These are phyloP conservation scores for Atkinsonella hypoxylon DNA, from an alignment of 2,329 filamentous ascomycete species.

Conservation along the genomic window DNA sequence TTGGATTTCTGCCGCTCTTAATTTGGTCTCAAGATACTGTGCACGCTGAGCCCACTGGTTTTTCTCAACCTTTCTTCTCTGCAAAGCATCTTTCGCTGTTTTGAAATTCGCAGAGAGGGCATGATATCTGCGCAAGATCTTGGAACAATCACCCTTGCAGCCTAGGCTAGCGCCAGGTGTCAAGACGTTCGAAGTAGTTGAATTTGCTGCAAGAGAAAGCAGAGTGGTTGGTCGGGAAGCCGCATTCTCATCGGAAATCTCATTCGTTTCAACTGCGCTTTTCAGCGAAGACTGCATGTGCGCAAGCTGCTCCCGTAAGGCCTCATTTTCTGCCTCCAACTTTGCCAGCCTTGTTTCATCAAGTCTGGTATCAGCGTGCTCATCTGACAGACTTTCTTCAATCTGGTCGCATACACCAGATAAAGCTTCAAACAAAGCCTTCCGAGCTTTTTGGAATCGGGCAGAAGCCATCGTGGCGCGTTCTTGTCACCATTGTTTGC, in stretches of 20 bases:
- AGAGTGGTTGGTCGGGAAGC: not conserved
- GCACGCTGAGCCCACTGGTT: conserved; percentile 35
- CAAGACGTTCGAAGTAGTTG: not conserved
- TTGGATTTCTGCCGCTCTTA: conserved; percentile 30
- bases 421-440: conserved; percentile 28
- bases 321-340: conserved; percentile 30
- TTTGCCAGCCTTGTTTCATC: conserved; percentile 2
- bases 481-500: not conserved
- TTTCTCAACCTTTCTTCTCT: conserved; percentile 28
- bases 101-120: conserved; percentile 30
- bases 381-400: conserved; percentile 7
- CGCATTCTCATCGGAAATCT: not conserved
- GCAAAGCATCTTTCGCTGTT: conserved; percentile 25
- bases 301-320: conserved; percentile 25
- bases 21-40: conserved; percentile 28
- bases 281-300: not conserved
- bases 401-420: conserved; percentile 27
- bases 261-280: not conserved
- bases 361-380: not conserved
- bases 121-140: conserved; percentile 27
- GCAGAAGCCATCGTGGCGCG: conserved; percentile 21
- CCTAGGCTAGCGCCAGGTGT: conserved; percentile 13
- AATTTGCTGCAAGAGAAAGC: not conserved
- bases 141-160: conserved; percentile 19
- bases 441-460: conserved; percentile 27